Conservation (phyloP, 2,329 filamentous ascomycete species). For the Pestalotiopsis sp. region DNA sequence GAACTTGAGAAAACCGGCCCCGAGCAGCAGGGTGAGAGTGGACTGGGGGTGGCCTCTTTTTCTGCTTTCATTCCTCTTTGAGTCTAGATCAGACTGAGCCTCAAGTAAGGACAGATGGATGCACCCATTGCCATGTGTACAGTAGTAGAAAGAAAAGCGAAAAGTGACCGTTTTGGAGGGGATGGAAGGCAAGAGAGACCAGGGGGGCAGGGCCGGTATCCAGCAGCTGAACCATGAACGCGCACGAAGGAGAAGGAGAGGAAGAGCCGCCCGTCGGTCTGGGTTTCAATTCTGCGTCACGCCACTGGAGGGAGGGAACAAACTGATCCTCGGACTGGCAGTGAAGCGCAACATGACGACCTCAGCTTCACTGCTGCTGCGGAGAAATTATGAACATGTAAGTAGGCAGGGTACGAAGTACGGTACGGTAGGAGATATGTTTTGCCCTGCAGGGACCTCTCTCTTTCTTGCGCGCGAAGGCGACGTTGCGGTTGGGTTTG, state of each 20-base stretch:
- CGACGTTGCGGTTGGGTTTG: not conserved
- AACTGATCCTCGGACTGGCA: not conserved
- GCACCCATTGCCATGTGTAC: conserved; percentile 12
- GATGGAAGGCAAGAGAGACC: conserved; percentile 16
- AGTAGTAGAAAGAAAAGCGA: conserved; percentile 14
- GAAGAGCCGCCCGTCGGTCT: not conserved
- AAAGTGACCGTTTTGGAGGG: not conserved
- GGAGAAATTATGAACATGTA: not conserved
- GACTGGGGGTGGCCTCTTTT: conserved; percentile 7
- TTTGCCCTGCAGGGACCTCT: not conserved
- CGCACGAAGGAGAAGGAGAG: not conserved
- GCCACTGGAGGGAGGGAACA: not conserved
- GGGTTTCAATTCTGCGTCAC: not conserved
- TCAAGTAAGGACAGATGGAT: conserved; percentile 17
- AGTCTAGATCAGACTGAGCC: conserved; percentile 21
- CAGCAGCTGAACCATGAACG: conserved; percentile 9
- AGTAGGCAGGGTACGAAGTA: not conserved
- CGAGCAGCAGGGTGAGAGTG: conserved; percentile 1
- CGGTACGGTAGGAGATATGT: not conserved
- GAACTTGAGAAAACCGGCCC: not conserved
- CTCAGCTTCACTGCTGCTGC: not conserved
- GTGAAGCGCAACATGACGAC: not conserved
- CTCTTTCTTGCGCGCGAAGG: not conserved
- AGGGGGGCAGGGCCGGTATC: conserved; percentile 25
- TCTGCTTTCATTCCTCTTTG: conserved; percentile 20